Evolutionary conservation across 2,329 filamentous ascomycete genomes (phyloP), one percentile per base, ranked within the genome.

Genomic region (Phaeosphaeria sp.): DNA sequence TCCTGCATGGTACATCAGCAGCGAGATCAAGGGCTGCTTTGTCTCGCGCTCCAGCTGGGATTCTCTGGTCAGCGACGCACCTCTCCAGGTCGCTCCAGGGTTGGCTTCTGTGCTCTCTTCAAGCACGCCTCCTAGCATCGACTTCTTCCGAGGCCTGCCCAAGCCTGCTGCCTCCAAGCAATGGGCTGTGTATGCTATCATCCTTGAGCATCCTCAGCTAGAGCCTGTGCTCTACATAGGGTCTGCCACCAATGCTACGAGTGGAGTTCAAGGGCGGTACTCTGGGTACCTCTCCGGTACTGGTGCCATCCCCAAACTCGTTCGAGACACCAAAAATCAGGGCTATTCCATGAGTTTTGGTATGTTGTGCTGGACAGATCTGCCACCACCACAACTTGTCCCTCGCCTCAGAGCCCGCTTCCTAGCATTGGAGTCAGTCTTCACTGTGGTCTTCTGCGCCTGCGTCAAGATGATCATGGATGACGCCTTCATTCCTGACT

Each of bases 141-240:
- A 48, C 22, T 48, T 48, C 27, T 48, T 48, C 30, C 46, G 46
- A 30, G 21, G 46, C n/a, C 46, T 48, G 2, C 46, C 46, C 25
- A 33, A 48, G 46, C 23, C 46, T 30, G 3, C 42, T 10, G 18
- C 22, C 22, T 48, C 46, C 22, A 48, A 48, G 46, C 13, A 7
- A 7, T 48, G 46, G 27, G 46, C 46, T 30, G 22, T 48, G 15
- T 48, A 48, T 30, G 46, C 46, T 48, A 22, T 48, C 46, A 27
- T 30, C 13, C 22, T 48, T 11, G 46, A 48, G 7, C 46, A 48
- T 48, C 23, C 21, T 30, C 21, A 48, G 22, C 46, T 48, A 18
- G 6, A 17, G 17, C 46, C 46, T 50, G 20, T 50, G 3, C 48
- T 50, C 9, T 50, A 50, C 27, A 50, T 50, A 2, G 48, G 48